Conservation (phyloP, 768 basidiomycete species). For the Panellus pusillus region DNA sequence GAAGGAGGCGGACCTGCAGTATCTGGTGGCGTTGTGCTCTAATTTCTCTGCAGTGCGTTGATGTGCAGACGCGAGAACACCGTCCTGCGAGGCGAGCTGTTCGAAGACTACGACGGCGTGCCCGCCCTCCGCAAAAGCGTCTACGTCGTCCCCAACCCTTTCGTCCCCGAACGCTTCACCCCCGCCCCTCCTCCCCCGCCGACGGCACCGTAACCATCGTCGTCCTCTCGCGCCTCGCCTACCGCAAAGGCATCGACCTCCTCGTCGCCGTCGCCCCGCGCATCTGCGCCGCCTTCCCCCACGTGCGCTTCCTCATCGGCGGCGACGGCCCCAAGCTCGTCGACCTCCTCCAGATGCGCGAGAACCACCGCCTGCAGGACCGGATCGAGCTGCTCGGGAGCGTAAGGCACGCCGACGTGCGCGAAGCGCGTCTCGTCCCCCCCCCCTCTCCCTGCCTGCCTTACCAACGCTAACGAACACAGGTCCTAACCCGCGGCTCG, state of each 20-base stretch:
- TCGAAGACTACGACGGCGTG: conserved; percentile 47
- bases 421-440: conserved; percentile 50
- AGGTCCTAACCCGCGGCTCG: conserved; percentile 85
- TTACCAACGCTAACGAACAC: background rate
- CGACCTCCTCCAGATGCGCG: conserved; percentile 93
- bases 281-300: conserved; percentile 81
- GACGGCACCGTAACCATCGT: conserved; percentile 87
- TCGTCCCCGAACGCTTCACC: conserved; percentile 86
- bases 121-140: conserved; percentile 57
- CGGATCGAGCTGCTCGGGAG: conserved; percentile 88
- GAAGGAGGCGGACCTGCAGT: conserved; percentile 74
- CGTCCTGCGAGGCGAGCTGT: conserved; percentile 80
- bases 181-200: conserved; percentile 48
- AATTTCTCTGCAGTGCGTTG: too few species aligned
- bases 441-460: background rate
- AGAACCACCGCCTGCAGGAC: conserved; percentile 87
- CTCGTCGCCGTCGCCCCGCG: conserved; percentile 89
- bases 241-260: conserved; percentile 95
- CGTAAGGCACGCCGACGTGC: conserved; percentile 80
- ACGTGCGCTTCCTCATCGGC: conserved; percentile 88
- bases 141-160: conserved; percentile 92
- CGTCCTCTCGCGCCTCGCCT: conserved; percentile 85
- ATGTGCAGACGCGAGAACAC: conserved; percentile 96
- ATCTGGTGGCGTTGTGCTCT: too few species aligned
- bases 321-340: conserved; percentile 96